A percentile compares a stretch with the other conserved stretches of the same genome.
phyloP scores from a whole-genome alignment of 2,329 filamentous ascomycete genomes.

The Magnaporthiopsis rhizophila region DNA sequence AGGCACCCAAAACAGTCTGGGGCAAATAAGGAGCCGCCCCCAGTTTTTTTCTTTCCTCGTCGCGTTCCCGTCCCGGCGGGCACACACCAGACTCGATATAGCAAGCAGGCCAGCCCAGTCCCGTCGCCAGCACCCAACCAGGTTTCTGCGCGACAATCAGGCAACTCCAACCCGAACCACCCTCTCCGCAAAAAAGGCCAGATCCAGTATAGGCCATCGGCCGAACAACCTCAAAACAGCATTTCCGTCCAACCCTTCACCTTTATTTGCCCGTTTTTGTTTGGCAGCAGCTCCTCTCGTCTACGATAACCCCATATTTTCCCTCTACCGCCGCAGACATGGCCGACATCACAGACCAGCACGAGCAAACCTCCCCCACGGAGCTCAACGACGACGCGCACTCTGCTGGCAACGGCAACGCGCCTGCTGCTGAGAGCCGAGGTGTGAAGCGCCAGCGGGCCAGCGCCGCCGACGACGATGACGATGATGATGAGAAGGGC shows the following conservation, averaged over 20 bases:
- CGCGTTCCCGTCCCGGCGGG: neutral
- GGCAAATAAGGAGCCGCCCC: neutral
- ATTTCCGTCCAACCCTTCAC: slow-evolving; percentile 42
- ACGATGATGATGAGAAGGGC: slow-evolving; percentile 96
- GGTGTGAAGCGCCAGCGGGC: slow-evolving; percentile 86
- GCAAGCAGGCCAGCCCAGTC: slow-evolving; percentile 33
- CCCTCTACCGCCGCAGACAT: slow-evolving; percentile 33
- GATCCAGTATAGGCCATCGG: slow-evolving; percentile 60
- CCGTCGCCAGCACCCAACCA: slow-evolving; percentile 43
- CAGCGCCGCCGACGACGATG: slow-evolving; percentile 81
- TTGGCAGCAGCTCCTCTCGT: slow-evolving; percentile 1
- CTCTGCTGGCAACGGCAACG: slow-evolving; percentile 64
- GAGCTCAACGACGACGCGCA: slow-evolving; percentile 63
- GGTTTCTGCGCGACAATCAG: slow-evolving; percentile 44
- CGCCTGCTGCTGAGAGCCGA: slow-evolving; percentile 58
- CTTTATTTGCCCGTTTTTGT: slow-evolving; percentile 39
- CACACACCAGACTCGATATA: slow-evolving; percentile 7
- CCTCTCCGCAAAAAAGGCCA: slow-evolving; percentile 36
- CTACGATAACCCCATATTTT: neutral
- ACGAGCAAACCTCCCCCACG: slow-evolving; percentile 67
- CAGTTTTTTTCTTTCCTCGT: neutral
- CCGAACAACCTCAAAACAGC: slow-evolving; percentile 55
- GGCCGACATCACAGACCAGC: slow-evolving; percentile 74
- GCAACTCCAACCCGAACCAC: slow-evolving; percentile 29
- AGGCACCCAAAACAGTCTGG: neutral